A percentile compares a stretch with the other conserved stretches of the same genome.
Conservation (phyloP, 2,329 filamentous ascomycete genomes). For the Helotiales sp. region DNA sequence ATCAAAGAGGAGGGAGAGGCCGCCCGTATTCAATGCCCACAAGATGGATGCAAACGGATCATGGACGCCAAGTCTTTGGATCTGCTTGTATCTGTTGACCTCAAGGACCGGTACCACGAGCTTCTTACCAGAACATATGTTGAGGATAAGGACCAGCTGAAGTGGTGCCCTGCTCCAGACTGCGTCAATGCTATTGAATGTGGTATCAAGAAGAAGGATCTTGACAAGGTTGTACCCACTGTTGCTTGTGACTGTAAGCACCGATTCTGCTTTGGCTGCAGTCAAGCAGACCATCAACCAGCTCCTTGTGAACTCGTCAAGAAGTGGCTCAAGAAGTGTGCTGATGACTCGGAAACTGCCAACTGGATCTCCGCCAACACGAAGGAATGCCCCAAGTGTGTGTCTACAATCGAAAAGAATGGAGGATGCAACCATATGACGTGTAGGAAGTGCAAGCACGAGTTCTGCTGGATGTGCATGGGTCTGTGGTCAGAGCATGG, state of each 20-base stretch:
- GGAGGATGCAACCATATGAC: constrained; percentile 99
- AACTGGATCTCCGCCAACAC: constrained; percentile 99
- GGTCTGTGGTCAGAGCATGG: constrained; percentile 98
- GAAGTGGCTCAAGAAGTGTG: constrained; percentile 97
- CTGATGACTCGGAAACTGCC: constrained; percentile 95
- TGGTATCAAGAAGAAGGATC: constrained; percentile 82
- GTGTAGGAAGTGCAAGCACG: constrained; percentile 91
- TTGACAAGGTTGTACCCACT: constrained; percentile 84
- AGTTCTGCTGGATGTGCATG: constrained; percentile 99
- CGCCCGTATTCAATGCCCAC: constrained; percentile 90
- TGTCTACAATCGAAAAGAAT: constrained; percentile 98
- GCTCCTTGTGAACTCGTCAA: constrained; percentile 91
- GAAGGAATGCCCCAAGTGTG: constrained; percentile 95
- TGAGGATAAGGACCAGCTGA: constrained; percentile 92
- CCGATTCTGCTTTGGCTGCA: constrained; percentile 94
- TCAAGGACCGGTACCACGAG: constrained; percentile 73
- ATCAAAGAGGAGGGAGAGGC: constrained; percentile 96
- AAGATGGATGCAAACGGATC: constrained; percentile 84
- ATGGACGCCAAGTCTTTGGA: constrained; percentile 89
- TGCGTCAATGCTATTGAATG: constrained; percentile 94
- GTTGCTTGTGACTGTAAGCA: constrained; percentile 85
- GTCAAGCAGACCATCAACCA: constrained; percentile 87
- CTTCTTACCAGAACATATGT: constrained; percentile 94
- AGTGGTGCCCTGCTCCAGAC: constrained; percentile 98
- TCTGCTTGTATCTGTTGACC: constrained; percentile 67